Base-by-base conservation (phyloP, 2,329 filamentous ascomycete species). In the Drechslerella dactyloides region DNA sequence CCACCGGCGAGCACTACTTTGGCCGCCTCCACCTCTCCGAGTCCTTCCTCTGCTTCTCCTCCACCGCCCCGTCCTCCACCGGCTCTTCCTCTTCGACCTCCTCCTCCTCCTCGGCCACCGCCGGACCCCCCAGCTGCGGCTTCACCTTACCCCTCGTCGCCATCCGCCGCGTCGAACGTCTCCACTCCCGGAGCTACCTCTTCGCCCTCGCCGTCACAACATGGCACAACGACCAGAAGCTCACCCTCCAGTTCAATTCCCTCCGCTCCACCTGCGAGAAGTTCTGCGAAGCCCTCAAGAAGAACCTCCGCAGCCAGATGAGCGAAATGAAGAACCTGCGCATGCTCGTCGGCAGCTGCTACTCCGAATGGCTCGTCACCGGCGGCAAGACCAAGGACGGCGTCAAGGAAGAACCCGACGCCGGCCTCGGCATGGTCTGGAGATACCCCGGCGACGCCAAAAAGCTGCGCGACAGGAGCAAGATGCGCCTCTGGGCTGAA, bases 401-500 rank as follows among this genome's bases (percentile, higher is more conserved):
- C n/a, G 83, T 83, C 23, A 83, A 82, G 42, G 84, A 85, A 60
- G 86, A 89, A 13, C 93, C 94, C n/a, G 93, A 99, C 80, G 94
- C 93, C 21, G 94, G 94, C 1, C 82, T 99, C 37, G 94, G 94
- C 37, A 90, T 96, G 85, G 80, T 96, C 13, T 99, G 97, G 80
- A 88, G 89, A 77, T 99, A 99, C 78, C 94, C 94, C 1, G 94
- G 94, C 64, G 96, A 99, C 81, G 86, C 93, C 40, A 90, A 93
- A 78, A 97, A 97, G 81, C 84, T 97, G 69, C 86, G 94, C 75
- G 94, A 99, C 79, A 86, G 92, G 65, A 96, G 93, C 78, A 99
- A 99, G 83, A 97, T 99, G 90, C 86, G 94, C 51, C 82, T 99
- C 44, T 99, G 94, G 94, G 91, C 90, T 66, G 94, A 99, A 80